A percentile compares a stretch with the other conserved stretches of the same genome.
Conservation (phyloP, 23 red algal genomes). For the Chondrus crispus region DNA sequence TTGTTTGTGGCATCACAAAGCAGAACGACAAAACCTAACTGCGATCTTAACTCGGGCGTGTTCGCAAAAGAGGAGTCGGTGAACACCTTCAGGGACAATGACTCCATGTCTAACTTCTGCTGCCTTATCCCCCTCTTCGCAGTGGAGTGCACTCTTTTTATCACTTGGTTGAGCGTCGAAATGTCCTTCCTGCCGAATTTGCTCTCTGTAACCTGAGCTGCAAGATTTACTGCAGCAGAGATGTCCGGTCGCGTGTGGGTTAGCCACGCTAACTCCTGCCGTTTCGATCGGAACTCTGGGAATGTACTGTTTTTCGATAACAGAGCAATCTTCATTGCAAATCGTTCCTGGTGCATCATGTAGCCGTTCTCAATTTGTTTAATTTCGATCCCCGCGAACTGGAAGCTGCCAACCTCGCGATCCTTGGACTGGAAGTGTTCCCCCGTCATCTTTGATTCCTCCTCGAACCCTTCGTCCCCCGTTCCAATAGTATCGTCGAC, state of each 20-base stretch:
- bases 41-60: not conserved
- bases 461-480: not conserved
- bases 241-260: constrained; percentile 35
- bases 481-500: constrained; percentile 10
- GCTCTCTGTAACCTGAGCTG: constrained; percentile 23
- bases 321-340: not conserved
- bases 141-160: not conserved
- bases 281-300: not conserved
- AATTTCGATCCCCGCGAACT: not conserved
- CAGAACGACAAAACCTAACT: constrained; percentile 16
- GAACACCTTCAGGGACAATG: not conserved
- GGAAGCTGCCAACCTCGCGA: not conserved
- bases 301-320: not conserved
- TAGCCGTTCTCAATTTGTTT: not conserved
- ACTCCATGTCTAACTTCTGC: not conserved
- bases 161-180: not conserved
- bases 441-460: not conserved
- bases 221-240: not conserved
- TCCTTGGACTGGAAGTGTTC: not conserved
- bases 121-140: not conserved
- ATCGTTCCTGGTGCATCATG: not conserved
- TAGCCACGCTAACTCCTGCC: constrained; percentile 34
- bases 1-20: not conserved
- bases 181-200: not conserved
- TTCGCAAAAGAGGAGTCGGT: not conserved